Percentiles rank a stretch among this genome's conserved stretches.
These are phyloP conservation scores for Rhizoctonia solani DNA, from an alignment of 1,284 basidiomycete species.

Conservation along the genomic window DNA sequence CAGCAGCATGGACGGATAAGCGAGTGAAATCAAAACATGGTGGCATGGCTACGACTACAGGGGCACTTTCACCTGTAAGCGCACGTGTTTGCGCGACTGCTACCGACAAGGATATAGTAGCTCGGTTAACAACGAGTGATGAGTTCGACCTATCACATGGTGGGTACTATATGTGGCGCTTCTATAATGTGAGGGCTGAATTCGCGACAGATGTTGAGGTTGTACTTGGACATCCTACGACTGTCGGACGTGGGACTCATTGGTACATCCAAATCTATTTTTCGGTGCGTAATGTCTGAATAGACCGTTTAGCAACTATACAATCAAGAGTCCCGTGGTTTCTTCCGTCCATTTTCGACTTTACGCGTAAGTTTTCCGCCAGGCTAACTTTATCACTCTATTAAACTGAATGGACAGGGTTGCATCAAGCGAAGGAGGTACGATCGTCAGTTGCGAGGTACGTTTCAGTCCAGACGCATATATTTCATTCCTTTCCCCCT, in stretches of 20 bases:
- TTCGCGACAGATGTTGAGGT: neutral
- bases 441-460: slow-evolving; percentile 21
- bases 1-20: neutral
- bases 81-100: too few relatives aligned
- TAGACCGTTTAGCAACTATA: slow-evolving; percentile 5
- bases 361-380: slow-evolving; percentile 2
- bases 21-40: neutral
- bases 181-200: neutral
- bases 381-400: neutral
- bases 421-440: slow-evolving; percentile 18
- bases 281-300: neutral
- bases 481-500: neutral
- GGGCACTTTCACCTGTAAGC: neutral
- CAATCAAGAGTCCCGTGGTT: slow-evolving; percentile 15
- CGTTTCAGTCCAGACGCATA: slow-evolving; percentile 7
- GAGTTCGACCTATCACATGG: slow-evolving; percentile 15
- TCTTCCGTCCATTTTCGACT: slow-evolving; percentile 23
- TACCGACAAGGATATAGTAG: slow-evolving; percentile 1
- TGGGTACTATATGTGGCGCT: neutral
- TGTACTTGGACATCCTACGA: slow-evolving; percentile 1
- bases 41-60: neutral
- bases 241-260: slow-evolving; percentile 5
- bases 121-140: neutral
- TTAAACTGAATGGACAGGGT: neutral
- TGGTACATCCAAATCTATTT: neutral